Conservation (phyloP, 2,329 filamentous ascomycete species). For the Mariannaea elegans region DNA sequence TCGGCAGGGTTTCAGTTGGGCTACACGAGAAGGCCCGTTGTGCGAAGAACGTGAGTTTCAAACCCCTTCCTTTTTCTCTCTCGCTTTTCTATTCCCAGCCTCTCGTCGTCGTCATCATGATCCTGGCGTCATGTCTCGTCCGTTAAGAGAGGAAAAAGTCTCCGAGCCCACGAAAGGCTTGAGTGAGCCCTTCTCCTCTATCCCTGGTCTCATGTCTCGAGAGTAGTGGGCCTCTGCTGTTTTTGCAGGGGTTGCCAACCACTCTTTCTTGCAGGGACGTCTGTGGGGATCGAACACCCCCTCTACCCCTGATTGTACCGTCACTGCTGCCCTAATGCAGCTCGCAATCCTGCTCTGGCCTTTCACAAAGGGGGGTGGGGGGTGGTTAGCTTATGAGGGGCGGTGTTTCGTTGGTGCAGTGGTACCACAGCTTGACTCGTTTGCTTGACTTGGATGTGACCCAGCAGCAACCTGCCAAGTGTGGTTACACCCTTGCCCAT, state of each 20-base stretch:
- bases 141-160: constrained; percentile 13
- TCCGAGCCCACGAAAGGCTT: constrained; percentile 19
- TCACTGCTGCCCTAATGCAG: constrained; percentile 29
- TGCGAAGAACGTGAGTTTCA: constrained; percentile 90
- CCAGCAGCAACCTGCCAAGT: constrained; percentile 4
- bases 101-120: constrained; percentile 12
- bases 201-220: constrained; percentile 17
- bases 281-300: constrained; percentile 32
- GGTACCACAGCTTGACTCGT: constrained; percentile 25
- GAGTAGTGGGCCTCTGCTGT: constrained; percentile 29
- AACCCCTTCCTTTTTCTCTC: constrained; percentile 12
- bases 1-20: constrained; percentile 96
- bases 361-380: constrained; percentile 23
- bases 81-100: constrained; percentile 3
- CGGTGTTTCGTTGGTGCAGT: constrained; percentile 28
- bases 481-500: constrained; percentile 5
- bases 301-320: constrained; percentile 31
- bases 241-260: constrained; percentile 23
- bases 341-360: constrained; percentile 26
- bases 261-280: constrained; percentile 1
- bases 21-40: constrained; percentile 90
- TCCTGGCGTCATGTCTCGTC: constrained; percentile 4
- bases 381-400: neutral
- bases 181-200: constrained; percentile 27
- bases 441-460: constrained; percentile 12